A percentile compares a stretch with the other conserved stretches of the same genome.
phyloP scores from a whole-genome alignment of 805 yeast species.

The Yamadazyma paraphyllophila region DNA sequence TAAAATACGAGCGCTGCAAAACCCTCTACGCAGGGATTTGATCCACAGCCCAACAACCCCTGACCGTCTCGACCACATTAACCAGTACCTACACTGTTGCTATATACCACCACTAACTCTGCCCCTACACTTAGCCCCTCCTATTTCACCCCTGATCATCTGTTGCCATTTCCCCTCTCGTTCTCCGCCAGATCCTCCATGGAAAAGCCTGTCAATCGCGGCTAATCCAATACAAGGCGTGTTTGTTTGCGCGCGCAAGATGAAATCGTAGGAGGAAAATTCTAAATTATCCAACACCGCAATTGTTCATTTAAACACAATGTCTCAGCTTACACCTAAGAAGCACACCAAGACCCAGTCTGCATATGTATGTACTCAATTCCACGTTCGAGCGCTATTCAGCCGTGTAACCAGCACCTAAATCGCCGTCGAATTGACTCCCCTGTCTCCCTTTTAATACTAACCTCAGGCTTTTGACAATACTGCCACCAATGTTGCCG shows the following conservation, averaged over 20 bases:
- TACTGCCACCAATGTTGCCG: slow-evolving; percentile 92
- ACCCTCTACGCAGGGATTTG: no score
- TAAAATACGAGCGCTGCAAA: no score
- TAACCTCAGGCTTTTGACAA: slow-evolving; percentile 76
- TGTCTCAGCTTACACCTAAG: slow-evolving; percentile 28
- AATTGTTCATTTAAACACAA: not conserved
- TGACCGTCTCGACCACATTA: no score
- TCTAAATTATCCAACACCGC: slow-evolving; percentile 3
- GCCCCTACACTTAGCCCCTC: not conserved
- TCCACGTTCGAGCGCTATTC: no score
- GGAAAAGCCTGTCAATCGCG: not conserved
- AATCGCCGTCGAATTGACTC: slow-evolving; percentile 2
- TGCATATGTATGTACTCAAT: slow-evolving; percentile 51
- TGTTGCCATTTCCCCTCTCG: not conserved
- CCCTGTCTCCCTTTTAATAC: slow-evolving; percentile 12
- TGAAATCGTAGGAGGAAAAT: not conserved
- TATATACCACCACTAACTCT: no score
- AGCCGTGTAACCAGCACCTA: no score
- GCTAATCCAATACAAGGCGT: not conserved
- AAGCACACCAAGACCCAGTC: slow-evolving; percentile 72
- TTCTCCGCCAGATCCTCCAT: no score
- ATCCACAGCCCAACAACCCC: no score
- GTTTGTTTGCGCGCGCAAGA: slow-evolving; percentile 1
- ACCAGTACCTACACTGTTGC: no score
- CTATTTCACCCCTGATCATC: not conserved